phyloP scores from a whole-genome alignment of 2,329 filamentous ascomycete genomes.

The Sordariomycetes sp. region DNA sequence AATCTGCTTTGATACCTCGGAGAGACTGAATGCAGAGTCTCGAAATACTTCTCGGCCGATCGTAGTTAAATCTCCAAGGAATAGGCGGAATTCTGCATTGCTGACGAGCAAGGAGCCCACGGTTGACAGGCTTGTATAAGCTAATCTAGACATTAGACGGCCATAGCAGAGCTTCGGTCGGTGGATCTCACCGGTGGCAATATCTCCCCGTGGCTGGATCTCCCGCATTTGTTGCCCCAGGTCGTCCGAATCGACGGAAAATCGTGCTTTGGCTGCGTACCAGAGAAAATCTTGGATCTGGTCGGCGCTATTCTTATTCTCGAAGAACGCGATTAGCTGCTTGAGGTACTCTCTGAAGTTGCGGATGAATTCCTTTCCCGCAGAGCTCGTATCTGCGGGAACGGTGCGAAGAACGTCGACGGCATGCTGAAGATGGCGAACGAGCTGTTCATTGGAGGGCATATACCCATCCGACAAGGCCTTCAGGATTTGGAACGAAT shows the following conservation, averaged over 20 bases:
- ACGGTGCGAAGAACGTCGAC: conserved; percentile 33
- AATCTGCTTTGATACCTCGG: conserved; percentile 62
- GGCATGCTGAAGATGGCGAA: conserved; percentile 63
- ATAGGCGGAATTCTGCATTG: conserved; percentile 82
- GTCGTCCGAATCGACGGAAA: conserved; percentile 57
- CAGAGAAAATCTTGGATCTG: conserved; percentile 89
- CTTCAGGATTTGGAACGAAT: conserved; percentile 83
- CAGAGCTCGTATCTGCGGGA: conserved; percentile 58
- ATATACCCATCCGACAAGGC: conserved; percentile 78
- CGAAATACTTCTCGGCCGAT: conserved; percentile 77
- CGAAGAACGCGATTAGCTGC: conserved; percentile 70
- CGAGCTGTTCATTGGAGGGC: conserved; percentile 79
- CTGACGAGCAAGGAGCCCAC: conserved; percentile 76
- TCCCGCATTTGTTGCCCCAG: conserved; percentile 45
- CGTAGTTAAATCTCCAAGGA: conserved; percentile 69
- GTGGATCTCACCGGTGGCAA: conserved; percentile 20
- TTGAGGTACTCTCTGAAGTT: conserved; percentile 64
- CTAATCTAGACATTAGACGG: background rate
- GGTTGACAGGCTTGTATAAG: conserved; percentile 69
- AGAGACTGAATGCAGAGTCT: conserved; percentile 73
- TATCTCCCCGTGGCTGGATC: conserved; percentile 59
- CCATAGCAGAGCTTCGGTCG: conserved; percentile 12
- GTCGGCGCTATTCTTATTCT: conserved; percentile 73
- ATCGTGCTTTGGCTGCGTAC: conserved; percentile 65
- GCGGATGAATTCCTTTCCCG: conserved; percentile 62